Evolutionary conservation across 1,284 basidiomycete genomes (phyloP).

Genomic region (Fistulinella cinereoalba): DNA sequence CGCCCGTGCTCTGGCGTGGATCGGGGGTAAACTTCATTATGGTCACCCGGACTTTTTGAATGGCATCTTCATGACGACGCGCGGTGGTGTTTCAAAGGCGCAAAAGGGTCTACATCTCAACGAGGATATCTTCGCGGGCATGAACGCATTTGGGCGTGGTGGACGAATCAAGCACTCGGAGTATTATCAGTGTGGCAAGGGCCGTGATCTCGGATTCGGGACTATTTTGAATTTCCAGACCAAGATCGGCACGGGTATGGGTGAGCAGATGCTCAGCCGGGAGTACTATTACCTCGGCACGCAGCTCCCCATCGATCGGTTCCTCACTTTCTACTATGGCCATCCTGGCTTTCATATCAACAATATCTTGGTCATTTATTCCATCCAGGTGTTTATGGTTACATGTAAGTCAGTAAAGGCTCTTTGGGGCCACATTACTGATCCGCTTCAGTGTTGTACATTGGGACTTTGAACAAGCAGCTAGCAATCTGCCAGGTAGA

Average conservation of each 20-base stretch:
- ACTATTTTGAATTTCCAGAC: constrained; percentile 99
- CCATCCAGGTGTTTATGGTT: constrained; percentile 94
- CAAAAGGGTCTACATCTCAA: constrained; percentile 99
- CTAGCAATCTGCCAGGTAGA: constrained; percentile 85
- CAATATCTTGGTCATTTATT: constrained; percentile 98
- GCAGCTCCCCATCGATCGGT: constrained; percentile 96
- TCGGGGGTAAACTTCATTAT: constrained; percentile 98
- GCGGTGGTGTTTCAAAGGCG: constrained; percentile 98
- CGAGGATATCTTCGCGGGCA: constrained; percentile 99
- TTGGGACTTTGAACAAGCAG: constrained; percentile 93
- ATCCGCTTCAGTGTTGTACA: constrained; percentile 67
- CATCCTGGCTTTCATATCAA: constrained; percentile 99
- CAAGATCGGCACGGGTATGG: constrained; percentile 99
- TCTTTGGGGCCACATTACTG: constrained; percentile 5
- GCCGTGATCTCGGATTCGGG: constrained; percentile 98
- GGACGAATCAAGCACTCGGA: constrained; percentile 99
- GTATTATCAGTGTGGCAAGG: constrained; percentile 99
- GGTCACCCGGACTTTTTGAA: constrained; percentile 99
- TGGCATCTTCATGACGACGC: constrained; percentile 97
- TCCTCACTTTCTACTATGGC: constrained; percentile 99
- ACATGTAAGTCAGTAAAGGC: constrained; percentile 56
- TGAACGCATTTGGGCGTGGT: constrained; percentile 98
- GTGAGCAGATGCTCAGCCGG: constrained; percentile 98
- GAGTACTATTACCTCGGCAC: constrained; percentile 99
- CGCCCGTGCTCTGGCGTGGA: constrained; percentile 93